Evolutionary conservation across 2,329 filamentous ascomycete genomes (phyloP).

Genomic region (Calonectria pauciramosa): DNA sequence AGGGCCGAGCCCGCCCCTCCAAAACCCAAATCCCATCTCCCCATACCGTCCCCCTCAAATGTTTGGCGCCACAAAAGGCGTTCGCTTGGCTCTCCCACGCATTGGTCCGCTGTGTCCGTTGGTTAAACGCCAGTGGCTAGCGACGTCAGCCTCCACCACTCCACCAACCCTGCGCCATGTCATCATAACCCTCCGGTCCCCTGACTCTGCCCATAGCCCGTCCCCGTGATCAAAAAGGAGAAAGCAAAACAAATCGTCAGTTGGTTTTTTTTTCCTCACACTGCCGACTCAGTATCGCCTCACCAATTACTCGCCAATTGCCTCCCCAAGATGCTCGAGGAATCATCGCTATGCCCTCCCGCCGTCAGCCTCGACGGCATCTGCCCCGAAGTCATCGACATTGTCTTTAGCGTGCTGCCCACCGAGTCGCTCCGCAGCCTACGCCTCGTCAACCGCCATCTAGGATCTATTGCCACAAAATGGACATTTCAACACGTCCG

Average conservation of each 20-base stretch:
- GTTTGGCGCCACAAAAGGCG: slow-evolving; percentile 19
- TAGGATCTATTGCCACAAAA: slow-evolving; percentile 14
- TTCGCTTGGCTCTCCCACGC: neutral
- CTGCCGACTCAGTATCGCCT: neutral
- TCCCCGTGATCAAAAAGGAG: slow-evolving; percentile 2
- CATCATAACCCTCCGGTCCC: slow-evolving; percentile 7
- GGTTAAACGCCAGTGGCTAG: neutral
- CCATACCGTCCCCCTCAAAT: neutral
- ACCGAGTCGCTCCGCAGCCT: slow-evolving; percentile 15
- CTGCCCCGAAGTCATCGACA: slow-evolving; percentile 11
- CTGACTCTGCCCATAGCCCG: neutral
- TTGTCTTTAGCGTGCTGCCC: slow-evolving; percentile 4
- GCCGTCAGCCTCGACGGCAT: neutral
- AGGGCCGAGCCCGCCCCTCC: neutral
- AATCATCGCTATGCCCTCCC: neutral
- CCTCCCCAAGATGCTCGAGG: neutral
- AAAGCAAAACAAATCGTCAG: neutral
- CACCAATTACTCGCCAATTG: slow-evolving; percentile 2
- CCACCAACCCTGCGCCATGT: slow-evolving; percentile 20
- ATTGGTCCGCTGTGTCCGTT: slow-evolving; percentile 4
- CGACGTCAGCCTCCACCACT: slow-evolving; percentile 20
- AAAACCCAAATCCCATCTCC: neutral
- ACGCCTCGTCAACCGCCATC: slow-evolving; percentile 25
- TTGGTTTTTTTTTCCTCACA: neutral
- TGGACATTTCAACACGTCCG: slow-evolving; percentile 24